Evolutionary conservation across 2,329 filamentous ascomycete genomes (phyloP).

Genomic region (Xylariales sp.): DNA sequence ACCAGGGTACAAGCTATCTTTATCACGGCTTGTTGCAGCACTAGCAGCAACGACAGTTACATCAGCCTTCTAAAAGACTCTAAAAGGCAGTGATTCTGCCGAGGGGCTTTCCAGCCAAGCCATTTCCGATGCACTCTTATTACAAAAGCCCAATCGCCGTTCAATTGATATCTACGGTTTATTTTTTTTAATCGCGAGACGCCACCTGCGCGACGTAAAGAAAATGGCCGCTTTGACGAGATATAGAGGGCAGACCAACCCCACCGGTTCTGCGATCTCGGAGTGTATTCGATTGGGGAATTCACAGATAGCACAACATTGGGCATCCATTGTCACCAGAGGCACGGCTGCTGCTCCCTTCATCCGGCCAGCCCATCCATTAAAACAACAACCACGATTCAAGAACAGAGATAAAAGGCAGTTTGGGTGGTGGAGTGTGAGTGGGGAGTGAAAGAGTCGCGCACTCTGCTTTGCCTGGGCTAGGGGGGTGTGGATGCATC

Average conservation of each 20-base stretch:
- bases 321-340: slow-evolving; percentile 20
- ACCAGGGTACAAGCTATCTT: slow-evolving; percentile 24
- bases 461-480: slow-evolving; percentile 27
- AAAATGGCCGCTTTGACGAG: slow-evolving; percentile 5
- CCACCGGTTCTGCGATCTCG: slow-evolving; percentile 34
- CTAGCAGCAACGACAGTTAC: slow-evolving; percentile 4
- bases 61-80: slow-evolving; percentile 12
- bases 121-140: neutral
- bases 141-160: slow-evolving; percentile 7
- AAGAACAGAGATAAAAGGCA: slow-evolving; percentile 26
- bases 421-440: slow-evolving; percentile 22
- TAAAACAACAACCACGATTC: slow-evolving; percentile 19
- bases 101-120: slow-evolving; percentile 1
- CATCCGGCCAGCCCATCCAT: slow-evolving; percentile 26
- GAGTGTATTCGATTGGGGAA: slow-evolving; percentile 5
- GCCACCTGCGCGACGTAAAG: neutral
- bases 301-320: slow-evolving; percentile 12
- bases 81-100: neutral
- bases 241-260: slow-evolving; percentile 15
- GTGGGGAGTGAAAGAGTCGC: slow-evolving; percentile 30
- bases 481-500: slow-evolving; percentile 38
- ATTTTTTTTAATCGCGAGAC: slow-evolving; percentile 5
- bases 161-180: slow-evolving; percentile 4
- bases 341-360: slow-evolving; percentile 30
- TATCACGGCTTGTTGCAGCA: slow-evolving; percentile 28